Base-by-base conservation (phyloP, 768 basidiomycete genomes). In the Nevesoporus exiguus region DNA sequence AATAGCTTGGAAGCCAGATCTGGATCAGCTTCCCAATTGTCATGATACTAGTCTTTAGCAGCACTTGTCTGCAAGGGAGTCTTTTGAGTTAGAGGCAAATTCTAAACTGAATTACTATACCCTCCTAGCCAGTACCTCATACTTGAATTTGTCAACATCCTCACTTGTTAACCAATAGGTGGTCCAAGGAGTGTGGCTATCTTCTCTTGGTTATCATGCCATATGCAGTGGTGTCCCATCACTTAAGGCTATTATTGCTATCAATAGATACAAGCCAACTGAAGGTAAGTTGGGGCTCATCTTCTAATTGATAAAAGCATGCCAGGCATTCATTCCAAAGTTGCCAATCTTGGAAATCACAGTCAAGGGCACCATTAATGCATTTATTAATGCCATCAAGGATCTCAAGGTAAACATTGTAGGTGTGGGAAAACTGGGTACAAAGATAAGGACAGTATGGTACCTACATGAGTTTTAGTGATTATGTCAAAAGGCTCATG, bases 281-380 rank as follows among this genome's bases (percentile, higher is more conserved):
- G 15, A 61, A 56, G 2, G 33, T 2, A 0, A 62, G 49, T 0
- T 9, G 5, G 0, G 40, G 57, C 15, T 63, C 45, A 37, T 57
- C 49, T 1, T 49, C n/a, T 0, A 63, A 27, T 3, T 25, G 17
- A 10, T 63, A 57, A 3, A 55, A 60, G 14, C 61, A 62, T 0
- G 19, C 39, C 9, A 7, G 39, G 10, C 39, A 40, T 9, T 21
- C 3, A 22, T 40, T 40, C 3, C 3, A 7, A 11, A 37, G 11
- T 3, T 15, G 36, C 36, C 36, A 37, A 7, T 37, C 7, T 4
- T 14, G 11, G 3, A 15, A n/a, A 6, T 15, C 15, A n/a, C 15
- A 6, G 15, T 7, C n/a, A n/a, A n/a, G n/a, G n/a, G n/a, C n/a
- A n/a, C n/a, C n/a, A n/a, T n/a, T n/a, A n/a, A n/a, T n/a, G n/a